Evolutionary conservation across 768 basidiomycete genomes (phyloP).

Genomic region (Sarcodon aspratus): DNA sequence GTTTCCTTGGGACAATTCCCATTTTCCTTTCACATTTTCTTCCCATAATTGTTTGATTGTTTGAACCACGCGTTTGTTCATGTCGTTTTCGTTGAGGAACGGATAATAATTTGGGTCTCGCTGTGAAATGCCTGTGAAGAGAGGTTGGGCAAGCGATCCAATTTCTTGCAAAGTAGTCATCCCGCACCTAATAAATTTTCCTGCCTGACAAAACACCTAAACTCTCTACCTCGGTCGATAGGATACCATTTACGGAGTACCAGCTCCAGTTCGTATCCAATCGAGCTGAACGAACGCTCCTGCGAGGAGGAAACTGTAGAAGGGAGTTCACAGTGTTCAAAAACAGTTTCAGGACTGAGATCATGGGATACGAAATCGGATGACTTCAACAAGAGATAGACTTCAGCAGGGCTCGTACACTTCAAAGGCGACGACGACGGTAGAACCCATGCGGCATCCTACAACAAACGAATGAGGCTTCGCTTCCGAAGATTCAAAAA

Average conservation of each 20-base stretch:
- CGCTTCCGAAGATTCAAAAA: background rate
- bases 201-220: slow-evolving; percentile 83
- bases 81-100: slow-evolving; percentile 58
- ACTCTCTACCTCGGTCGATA: slow-evolving; percentile 72
- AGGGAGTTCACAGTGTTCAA: slow-evolving; percentile 43
- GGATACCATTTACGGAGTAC: slow-evolving; percentile 87
- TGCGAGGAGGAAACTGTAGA: background rate
- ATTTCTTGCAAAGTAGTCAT: background rate
- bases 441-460: slow-evolving; percentile 92
- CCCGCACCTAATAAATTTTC: slow-evolving; percentile 60
- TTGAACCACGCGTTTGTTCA: slow-evolving; percentile 37
- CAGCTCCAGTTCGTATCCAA: slow-evolving; percentile 60
- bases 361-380: slow-evolving; percentile 87
- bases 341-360: slow-evolving; percentile 45
- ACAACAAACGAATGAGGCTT: background rate
- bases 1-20: slow-evolving; percentile 38
- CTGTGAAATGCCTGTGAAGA: slow-evolving; percentile 62
- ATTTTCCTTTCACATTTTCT: slow-evolving; percentile 46
- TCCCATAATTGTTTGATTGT: slow-evolving; percentile 59
- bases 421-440: slow-evolving; percentile 76
- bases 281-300: slow-evolving; percentile 1
- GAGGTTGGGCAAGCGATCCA: background rate
- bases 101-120: slow-evolving; percentile 86
- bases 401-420: slow-evolving; percentile 81
- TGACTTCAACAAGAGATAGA: slow-evolving; percentile 87